Conservation (phyloP, 306 rosid genomes). For the Prunus persica region Prunus_persica_NCBIv2 NC_034014.1:26802501-26803000, state of each 20-base stretch:
- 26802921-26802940: conserved; percentile 88
- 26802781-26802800: conserved; percentile 72
- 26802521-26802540: conserved; percentile 32
- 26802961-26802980: conserved; percentile 27
- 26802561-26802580: conserved; percentile 59
- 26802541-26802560: conserved; percentile 48
- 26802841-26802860: conserved; percentile 78
- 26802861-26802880: conserved; percentile 75
- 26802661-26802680: conserved; percentile 66
- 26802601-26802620: conserved; percentile 84
- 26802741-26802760: conserved; percentile 76
- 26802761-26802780: conserved; percentile 68
- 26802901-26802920: conserved; percentile 79
- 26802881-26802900: conserved; percentile 60
- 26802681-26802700: conserved; percentile 61
- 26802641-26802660: conserved; percentile 53
- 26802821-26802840: conserved; percentile 71
- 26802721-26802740: conserved; percentile 52
- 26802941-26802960: conserved; percentile 74
- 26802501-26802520: conserved; percentile 44
- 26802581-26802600: conserved; percentile 91
- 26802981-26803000: conserved; percentile 28
- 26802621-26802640: conserved; percentile 79
- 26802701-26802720: conserved; percentile 74
- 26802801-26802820: conserved; percentile 78